Percentiles rank a stretch among this genome's conserved stretches.
phyloP scores from a whole-genome alignment of 2,329 filamentous ascomycete genomes.

The Venturia oleaginea region DNA sequence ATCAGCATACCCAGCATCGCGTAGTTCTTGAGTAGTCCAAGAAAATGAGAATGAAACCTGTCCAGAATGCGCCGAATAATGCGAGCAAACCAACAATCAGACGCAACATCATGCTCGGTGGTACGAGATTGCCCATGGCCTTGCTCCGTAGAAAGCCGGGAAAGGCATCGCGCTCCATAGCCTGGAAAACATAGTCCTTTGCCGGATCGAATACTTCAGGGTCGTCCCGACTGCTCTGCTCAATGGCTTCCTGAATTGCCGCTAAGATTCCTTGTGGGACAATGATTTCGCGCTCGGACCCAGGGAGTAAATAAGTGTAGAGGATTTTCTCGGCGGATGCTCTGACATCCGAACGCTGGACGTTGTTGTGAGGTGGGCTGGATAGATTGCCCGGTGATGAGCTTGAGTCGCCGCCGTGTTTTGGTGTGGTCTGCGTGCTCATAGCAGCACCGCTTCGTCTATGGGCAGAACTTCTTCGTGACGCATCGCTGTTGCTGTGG shows the following conservation, averaged over 20 bases:
- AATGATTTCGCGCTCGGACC: constrained; percentile 93
- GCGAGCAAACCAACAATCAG: constrained; percentile 76
- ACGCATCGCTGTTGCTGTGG: constrained; percentile 41
- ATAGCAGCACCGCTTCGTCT: constrained; percentile 25
- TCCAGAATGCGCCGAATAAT: constrained; percentile 91
- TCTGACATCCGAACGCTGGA: constrained; percentile 81
- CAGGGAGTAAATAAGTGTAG: constrained; percentile 92
- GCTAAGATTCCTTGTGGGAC: constrained; percentile 79
- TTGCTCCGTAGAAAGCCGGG: constrained; percentile 93
- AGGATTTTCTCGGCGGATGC: constrained; percentile 95
- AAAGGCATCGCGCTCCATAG: constrained; percentile 99
- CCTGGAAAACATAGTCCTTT: constrained; percentile 99
- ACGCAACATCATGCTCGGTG: constrained; percentile 76
- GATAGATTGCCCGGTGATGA: constrained; percentile 28
- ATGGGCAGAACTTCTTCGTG: constrained; percentile 16
- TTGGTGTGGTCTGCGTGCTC: constrained; percentile 40
- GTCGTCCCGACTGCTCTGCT: constrained; percentile 85
- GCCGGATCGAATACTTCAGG: constrained; percentile 95
- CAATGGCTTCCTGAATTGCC: constrained; percentile 78
- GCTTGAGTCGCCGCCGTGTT: constrained; percentile 43
- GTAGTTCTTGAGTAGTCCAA: constrained; percentile 65
- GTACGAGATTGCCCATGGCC: constrained; percentile 90
- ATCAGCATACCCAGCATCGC: constrained; percentile 68
- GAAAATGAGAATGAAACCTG: constrained; percentile 87
- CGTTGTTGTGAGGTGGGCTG: constrained; percentile 58